Evolutionary conservation across 1,284 basidiomycete genomes (phyloP), one percentile per base, ranked within the genome.

Genomic region (Heterobasidion occidentale): DNA sequence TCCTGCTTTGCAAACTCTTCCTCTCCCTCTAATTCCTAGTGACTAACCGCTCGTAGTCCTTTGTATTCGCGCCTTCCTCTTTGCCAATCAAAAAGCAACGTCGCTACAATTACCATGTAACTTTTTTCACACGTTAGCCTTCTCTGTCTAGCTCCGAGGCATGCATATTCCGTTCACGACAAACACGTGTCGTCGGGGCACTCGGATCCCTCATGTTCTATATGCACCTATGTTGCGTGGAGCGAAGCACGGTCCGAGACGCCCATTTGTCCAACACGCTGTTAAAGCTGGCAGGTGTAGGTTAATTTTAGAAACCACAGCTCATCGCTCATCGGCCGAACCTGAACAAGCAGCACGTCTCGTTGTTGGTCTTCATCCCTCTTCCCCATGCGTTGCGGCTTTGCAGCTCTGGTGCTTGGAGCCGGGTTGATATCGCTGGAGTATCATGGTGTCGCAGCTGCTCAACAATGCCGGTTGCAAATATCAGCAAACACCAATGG

Each of bases 381-480:
- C 8, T 8, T 49, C 19, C n/a, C 50, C 17, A 12, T 36, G 34
- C 36, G 50, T 35, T 34, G 47, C 19, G 9, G 15, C 52, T 57
- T 42, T 46, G 11, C 34, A 33, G 36, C 36, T n/a, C 12, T 42
- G 38, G 8, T 54, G 36, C 46, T 59, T 46, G 46, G 48, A 34
- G 45, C 55, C 12, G n/a, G 8, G 17, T n/a, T 36, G 8, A 19
- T 44, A n/a, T 45, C 33, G 19, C 36, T 38, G 11, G 7, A 27
- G 7, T 35, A 45, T 27, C 27, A 27, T 27, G 27, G 38, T 1
- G 60, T 54, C 14, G 19, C 53, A 15, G 59, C 57, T 7, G 55
- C 56, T 20, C 59, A 60, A 33, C 59, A 61, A 46, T 61, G 60
- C 36, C 51, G 52, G 38, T 56, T 61, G 33, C 53, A 54, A n/a